These are phyloP conservation scores for Bathelium albidoporum DNA, from an alignment of 495 filamentous ascomycete genomes.

Conservation along the genomic window DNA sequence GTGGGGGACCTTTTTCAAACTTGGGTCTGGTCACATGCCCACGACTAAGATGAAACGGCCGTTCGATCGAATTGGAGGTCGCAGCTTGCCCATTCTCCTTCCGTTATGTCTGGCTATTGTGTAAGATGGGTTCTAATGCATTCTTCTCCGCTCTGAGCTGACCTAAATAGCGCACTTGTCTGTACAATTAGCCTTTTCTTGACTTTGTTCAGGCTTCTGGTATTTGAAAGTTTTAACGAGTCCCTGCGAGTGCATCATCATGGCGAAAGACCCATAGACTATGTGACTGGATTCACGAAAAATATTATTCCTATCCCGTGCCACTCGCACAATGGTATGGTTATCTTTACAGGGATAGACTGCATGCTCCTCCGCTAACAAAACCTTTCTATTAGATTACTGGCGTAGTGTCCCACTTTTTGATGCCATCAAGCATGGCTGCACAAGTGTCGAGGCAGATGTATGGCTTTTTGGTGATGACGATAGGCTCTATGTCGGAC, in stretches of 20 bases:
- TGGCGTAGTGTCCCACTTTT: constrained; percentile 70
- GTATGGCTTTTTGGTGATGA: constrained; percentile 70
- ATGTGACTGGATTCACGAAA: constrained; percentile 66
- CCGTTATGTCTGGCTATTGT: not conserved
- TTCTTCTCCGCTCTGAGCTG: not conserved
- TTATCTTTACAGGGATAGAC: not conserved
- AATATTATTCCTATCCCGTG: constrained; percentile 60
- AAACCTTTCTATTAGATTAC: constrained; percentile 45
- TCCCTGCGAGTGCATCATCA: not conserved
- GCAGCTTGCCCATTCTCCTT: not conserved
- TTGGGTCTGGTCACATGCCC: not conserved
- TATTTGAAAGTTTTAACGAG: not conserved
- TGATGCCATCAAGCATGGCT: constrained; percentile 56
- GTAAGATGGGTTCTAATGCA: not conserved
- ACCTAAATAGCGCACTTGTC: not conserved
- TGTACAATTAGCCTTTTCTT: not conserved
- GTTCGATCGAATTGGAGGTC: no score
- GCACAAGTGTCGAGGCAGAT: constrained; percentile 70
- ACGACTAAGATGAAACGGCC: no score
- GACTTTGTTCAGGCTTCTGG: not conserved
- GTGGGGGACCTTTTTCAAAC: not conserved
- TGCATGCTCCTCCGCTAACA: not conserved
- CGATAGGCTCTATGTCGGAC: constrained; percentile 45
- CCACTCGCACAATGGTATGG: constrained; percentile 60
- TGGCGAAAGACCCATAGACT: constrained; percentile 44